Evolutionary conservation across 345 rosid species (phyloP), one percentile per base, ranked within the genome.

Genomic region (Triadica sebifera): DNA sequence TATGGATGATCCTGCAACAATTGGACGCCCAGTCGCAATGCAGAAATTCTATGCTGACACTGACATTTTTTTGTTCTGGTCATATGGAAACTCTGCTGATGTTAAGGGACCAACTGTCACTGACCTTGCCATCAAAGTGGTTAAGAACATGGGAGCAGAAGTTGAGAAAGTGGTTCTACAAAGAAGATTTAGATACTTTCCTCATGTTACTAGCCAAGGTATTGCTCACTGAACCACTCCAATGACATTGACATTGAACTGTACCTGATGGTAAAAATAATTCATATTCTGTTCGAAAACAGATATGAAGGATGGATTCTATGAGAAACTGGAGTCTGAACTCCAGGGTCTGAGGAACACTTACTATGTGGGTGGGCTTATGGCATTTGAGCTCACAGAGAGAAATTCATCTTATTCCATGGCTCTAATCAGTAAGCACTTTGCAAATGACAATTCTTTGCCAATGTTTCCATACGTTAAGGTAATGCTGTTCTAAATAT

Each of bases 351-450:
- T 19, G 62, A 77, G 65, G 46, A 86, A 85, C 80, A 89, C 94
- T 52, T 85, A 81, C 81, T 85, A 89, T 61, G 87, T 85, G 17
- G 90, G 94, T 24, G 94, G 93, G 66, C 89, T 87, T 37, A 79
- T 74, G 85, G 94, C 94, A 39, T 89, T 89, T 68, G 94, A 89
- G 74, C 90, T 87, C 34, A 87, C 91, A 4, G 91, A 86, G 85
- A 85, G 94, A 74, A 89, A 87, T 76, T 85, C 91, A 51, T 87
- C 89, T 17, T 89, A 89, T 74, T 79, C 91, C 58, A 87, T 87
- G 87, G 85, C 88, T 69, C 74, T 82, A 57, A 68, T 89, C 63
- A 77, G 87, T 87, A 87, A 89, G 77, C 91, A 87, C 77, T 87
- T 89, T 71, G 90, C 91, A 55, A 81, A 70, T 39, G 50, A 76